phyloP scores from a whole-genome alignment of 331 rosid genomes.

The Stylosanthes scabra region DNA sequence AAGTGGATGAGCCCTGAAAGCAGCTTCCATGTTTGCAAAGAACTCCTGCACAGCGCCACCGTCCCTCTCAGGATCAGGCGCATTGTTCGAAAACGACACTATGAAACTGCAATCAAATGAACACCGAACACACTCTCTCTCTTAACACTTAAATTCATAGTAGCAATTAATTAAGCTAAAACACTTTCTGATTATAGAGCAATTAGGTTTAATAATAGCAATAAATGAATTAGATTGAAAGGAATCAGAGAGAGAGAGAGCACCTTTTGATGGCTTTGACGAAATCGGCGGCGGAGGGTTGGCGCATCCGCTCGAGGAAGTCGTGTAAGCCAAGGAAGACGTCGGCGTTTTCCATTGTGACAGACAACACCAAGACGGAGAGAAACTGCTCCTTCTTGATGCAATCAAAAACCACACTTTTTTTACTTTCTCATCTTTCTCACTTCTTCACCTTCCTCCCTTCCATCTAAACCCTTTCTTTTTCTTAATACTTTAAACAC shows the following conservation, averaged over 20 bases:
- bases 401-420: neutral
- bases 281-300: constrained; percentile 93
- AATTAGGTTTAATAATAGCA: too few species aligned
- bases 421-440: neutral
- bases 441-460: neutral
- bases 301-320: constrained; percentile 97
- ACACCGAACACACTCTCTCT: neutral
- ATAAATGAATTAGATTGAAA: constrained; percentile 1
- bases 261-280: constrained; percentile 98
- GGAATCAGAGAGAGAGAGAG: neutral
- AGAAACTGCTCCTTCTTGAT: constrained; percentile 13
- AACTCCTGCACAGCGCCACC: constrained; percentile 80
- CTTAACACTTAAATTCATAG: neutral
- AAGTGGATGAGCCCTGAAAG: constrained; percentile 94
- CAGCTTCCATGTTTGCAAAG: constrained; percentile 81
- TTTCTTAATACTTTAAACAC: too few species aligned
- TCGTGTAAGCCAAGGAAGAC: constrained; percentile 90
- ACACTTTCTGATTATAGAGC: neutral
- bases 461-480: neutral
- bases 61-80: constrained; percentile 90
- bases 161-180: neutral
- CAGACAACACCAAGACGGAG: constrained; percentile 37
- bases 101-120: constrained; percentile 69
- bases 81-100: constrained; percentile 85
- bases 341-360: constrained; percentile 86